Evolutionary conservation across 75 land plant genomes (phyloP), one percentile per base, ranked within the genome.

Genomic region (Cunninghamia lanceolata): DNA sequence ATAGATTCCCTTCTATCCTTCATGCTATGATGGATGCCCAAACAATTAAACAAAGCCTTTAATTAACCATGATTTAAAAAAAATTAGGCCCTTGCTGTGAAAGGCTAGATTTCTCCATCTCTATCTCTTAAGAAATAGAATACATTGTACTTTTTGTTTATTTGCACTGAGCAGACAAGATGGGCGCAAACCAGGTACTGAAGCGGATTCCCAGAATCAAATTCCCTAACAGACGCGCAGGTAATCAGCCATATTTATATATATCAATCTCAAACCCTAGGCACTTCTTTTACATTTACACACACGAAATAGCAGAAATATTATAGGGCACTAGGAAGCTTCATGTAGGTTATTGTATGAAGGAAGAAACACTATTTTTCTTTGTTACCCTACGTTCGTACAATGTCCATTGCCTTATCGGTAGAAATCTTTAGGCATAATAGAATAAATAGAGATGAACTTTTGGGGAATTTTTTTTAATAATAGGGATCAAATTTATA

Each of bases 201-300:
- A 79, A 79, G 46, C 82, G 82, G 46, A 39, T 79, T 8, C 82
- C 82, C 46, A 25, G 32, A 42, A 79, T 79, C 30, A 80, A 80
- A 45, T 80, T 80, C 46, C 82, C 82, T 3, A 80, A 80, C 82
- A 80, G 82, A 80, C 82, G 82, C 3, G 82, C 50, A 80, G 50
- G 82, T 80, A 25, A 45, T 32, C 15, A 32, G 13, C 16, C 15
- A 2, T 0, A 2, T 10, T 71, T 32, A 8, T 71, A 50, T 50
- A 13, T 50, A 13, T 1, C 50, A 6, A 19, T 21, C 68, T 21
- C 8, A 25, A 63, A 63, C 68, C 68, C 68, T 63, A 63, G 68
- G n/a, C 13, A 13, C 15, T 50, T 50, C 52, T 50, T 9, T 46
- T 46, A 46, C 13, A 43, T 43, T n/a, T n/a, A 50, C 13, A 8